Base-by-base conservation (phyloP, 257 asterid species). In the Przewalskia tangutica region DNA sequence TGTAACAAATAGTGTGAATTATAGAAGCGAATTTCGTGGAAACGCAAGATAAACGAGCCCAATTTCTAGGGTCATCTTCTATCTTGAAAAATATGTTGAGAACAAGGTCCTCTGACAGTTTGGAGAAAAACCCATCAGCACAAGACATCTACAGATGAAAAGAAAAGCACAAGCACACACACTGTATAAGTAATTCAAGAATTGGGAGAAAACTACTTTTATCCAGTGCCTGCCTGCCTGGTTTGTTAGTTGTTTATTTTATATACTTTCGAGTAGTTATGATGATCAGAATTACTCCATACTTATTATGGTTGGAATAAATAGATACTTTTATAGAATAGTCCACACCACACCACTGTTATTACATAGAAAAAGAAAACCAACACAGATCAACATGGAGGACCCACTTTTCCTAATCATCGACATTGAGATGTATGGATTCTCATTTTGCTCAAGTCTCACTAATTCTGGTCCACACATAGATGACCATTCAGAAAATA, bases 41-140 rank as follows among this genome's bases (percentile, higher is more conserved):
- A 77, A 93, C 97, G 77, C 99, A 94, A 80, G 98, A 89, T 84
- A 92, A 77, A n/a, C 97, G 89, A 2, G 97, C 91, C 99, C 98
- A 96, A 85, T 77, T 79, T 23, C 98, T 92, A 0, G 98, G 99
- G 79, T 96, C 98, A 5, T 92, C 95, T 32, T 92, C 97, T 8
- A 94, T 90, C 86, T 93, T 96, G 92, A 79, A 27, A 27, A 27
- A 27, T 27, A 27, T 27, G 32, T 27, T 27, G 32, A 27, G 32
- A 27, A 91, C 85, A 13, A 96, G 90, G 18, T 94, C 98, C 7
- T 96, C 99, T 1, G 99, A 89, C 3, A 94, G 94, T 84, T 84
- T 86, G 10, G 97, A 89, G 89, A 94, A 96, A 14, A 55, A 48
- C 7, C 79, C 79, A 73, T 73, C 79, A 48, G 5, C 6, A 38